Evolutionary conservation across 805 yeast species (phyloP).

Genomic region (Ogataea kodamae): DNA sequence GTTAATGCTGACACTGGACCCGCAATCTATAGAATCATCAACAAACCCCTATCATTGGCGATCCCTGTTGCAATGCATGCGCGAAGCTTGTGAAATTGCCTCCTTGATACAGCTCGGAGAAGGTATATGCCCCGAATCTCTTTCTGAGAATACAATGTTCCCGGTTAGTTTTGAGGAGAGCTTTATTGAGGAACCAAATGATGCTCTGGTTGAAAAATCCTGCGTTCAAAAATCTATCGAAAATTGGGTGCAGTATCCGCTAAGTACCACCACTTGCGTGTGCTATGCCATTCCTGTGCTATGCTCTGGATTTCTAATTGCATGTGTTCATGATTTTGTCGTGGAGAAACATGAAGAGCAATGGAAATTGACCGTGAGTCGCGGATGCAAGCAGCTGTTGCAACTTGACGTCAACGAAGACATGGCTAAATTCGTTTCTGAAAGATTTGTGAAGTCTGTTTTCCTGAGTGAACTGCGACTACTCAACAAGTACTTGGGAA

Average conservation of each 20-base stretch:
- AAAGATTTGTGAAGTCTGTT: slow-evolving; percentile 8
- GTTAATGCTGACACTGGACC: slow-evolving; percentile 18
- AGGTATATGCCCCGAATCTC: slow-evolving; percentile 31
- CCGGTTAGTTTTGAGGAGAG: slow-evolving; percentile 27
- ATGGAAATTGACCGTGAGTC: slow-evolving; percentile 6
- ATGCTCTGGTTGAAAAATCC: slow-evolving; percentile 15
- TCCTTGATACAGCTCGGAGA: slow-evolving; percentile 38
- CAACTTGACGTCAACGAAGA: slow-evolving; percentile 7
- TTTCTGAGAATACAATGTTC: slow-evolving; percentile 12
- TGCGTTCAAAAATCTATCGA: slow-evolving; percentile 32
- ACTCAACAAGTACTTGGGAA: slow-evolving; percentile 19
- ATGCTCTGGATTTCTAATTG: slow-evolving; percentile 27
- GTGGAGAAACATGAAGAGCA: slow-evolving; percentile 2
- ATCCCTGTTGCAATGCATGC: slow-evolving; percentile 32
- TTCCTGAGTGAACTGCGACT: slow-evolving; percentile 21
- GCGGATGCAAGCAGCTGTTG: slow-evolving; percentile 8
- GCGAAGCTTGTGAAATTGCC: slow-evolving; percentile 32
- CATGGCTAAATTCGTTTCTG: slow-evolving; percentile 5
- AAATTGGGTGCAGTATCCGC: slow-evolving; percentile 40
- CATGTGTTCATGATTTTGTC: slow-evolving; percentile 9
- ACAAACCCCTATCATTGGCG: slow-evolving; percentile 27
- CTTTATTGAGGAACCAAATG: slow-evolving; percentile 14
- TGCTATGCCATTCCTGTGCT: slow-evolving; percentile 33
- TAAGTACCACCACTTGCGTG: slow-evolving; percentile 28
- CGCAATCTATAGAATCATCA: slow-evolving; percentile 19